phyloP scores from a whole-genome alignment of 306 rosid genomes.

The Rosa lucieae region DNA sequence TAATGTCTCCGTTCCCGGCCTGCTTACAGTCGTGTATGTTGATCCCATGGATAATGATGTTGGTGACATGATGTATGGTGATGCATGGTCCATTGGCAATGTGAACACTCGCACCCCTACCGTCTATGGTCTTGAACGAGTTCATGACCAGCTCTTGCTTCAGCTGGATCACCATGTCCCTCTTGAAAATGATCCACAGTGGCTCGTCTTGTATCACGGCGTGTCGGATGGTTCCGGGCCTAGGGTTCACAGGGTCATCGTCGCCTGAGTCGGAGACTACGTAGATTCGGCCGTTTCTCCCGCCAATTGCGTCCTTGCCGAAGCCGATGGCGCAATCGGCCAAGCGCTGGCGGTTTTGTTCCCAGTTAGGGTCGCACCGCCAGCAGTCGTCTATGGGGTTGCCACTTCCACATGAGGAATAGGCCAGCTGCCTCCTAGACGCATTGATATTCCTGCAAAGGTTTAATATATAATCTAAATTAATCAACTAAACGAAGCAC shows the following conservation, averaged over 20 bases:
- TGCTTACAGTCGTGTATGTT: conserved; percentile 81
- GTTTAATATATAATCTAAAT: neutral
- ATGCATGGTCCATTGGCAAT: conserved; percentile 76
- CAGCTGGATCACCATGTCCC: conserved; percentile 76
- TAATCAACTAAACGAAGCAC: too few relatives aligned
- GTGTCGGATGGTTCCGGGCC: conserved; percentile 69
- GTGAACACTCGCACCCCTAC: conserved; percentile 90
- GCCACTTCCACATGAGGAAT: conserved; percentile 71
- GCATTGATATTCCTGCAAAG: conserved; percentile 63
- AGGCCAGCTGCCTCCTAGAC: conserved; percentile 70
- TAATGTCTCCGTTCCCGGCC: conserved; percentile 52
- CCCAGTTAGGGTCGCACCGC: conserved; percentile 83
- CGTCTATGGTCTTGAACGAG: conserved; percentile 87
- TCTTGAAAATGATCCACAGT: conserved; percentile 74
- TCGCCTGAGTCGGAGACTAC: conserved; percentile 59
- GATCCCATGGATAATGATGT: conserved; percentile 78
- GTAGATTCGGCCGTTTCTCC: conserved; percentile 65
- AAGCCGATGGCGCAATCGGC: conserved; percentile 92
- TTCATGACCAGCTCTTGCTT: conserved; percentile 72
- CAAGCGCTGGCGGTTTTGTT: conserved; percentile 59
- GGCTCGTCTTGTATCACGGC: conserved; percentile 87
- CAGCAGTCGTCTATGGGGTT: conserved; percentile 94
- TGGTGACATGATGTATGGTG: conserved; percentile 62
- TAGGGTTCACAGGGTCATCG: conserved; percentile 68
- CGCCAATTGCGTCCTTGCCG: conserved; percentile 80